phyloP scores from a whole-genome alignment of 108 stramenopile genomes.

The Cyclotella choctawhatcheeana region DNA sequence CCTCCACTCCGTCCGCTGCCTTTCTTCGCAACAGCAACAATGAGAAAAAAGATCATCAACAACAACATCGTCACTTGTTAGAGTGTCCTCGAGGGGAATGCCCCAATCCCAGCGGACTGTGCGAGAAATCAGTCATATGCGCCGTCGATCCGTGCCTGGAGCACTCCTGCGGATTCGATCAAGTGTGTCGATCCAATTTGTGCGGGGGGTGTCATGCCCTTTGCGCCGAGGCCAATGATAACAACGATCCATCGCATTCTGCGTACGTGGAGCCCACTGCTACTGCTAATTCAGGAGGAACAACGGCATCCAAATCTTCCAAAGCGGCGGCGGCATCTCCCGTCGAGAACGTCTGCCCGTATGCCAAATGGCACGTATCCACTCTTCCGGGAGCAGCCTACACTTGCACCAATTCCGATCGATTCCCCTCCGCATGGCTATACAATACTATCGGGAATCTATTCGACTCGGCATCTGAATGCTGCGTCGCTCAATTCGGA shows the following conservation, averaged over 20 bases:
- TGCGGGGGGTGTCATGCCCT: conserved; percentile 19
- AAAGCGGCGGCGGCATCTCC: not conserved
- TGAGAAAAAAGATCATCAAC: too few species aligned
- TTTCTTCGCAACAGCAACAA: too few species aligned
- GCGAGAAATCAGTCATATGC: conserved; percentile 5
- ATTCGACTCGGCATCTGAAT: not conserved
- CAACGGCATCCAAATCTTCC: not conserved
- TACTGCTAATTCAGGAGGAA: not conserved
- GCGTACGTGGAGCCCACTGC: not conserved
- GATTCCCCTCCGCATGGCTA: not conserved
- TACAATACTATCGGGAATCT: not conserved
- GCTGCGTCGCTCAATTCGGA: not conserved
- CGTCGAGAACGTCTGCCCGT: not conserved
- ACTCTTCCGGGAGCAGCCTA: not conserved
- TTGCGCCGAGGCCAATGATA: conserved; percentile 1
- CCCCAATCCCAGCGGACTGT: conserved; percentile 4
- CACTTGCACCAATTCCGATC: not conserved
- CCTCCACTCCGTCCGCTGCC: too few species aligned
- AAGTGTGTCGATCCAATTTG: conserved; percentile 12
- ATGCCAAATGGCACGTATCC: not conserved
- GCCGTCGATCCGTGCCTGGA: conserved; percentile 9
- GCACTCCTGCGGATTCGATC: not conserved
- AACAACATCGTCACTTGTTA: too few species aligned
- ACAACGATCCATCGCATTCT: not conserved
- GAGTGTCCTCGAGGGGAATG: conserved; percentile 11